These are phyloP conservation scores for Manihot esculenta DNA, from an alignment of 441 rosid species.

Conservation along the genomic window DNA sequence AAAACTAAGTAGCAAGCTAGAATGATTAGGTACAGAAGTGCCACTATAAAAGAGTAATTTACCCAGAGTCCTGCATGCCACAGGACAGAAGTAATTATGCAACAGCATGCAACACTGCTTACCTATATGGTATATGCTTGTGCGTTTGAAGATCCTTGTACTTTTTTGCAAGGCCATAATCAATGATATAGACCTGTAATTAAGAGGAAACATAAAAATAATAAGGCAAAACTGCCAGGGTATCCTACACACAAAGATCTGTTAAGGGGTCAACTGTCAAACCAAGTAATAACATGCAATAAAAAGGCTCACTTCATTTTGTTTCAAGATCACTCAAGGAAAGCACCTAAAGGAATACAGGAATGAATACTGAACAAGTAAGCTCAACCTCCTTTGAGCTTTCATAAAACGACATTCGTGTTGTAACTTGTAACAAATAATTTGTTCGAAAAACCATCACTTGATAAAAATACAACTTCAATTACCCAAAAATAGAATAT, in stretches of 20 bases:
- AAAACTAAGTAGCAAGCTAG: neutral
- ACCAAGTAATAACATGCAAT: no score
- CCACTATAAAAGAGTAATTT: neutral
- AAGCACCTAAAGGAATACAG: neutral
- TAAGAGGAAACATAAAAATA: neutral
- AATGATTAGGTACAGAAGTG: neutral
- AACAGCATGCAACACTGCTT: slow-evolving; percentile 10
- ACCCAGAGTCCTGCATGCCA: neutral
- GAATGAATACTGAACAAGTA: neutral
- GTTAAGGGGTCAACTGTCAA: neutral
- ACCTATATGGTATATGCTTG: slow-evolving; percentile 97
- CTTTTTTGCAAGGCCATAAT: slow-evolving; percentile 96
- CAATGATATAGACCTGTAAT: slow-evolving; percentile 82
- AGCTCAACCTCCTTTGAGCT: slow-evolving; percentile 13
- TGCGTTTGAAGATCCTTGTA: slow-evolving; percentile 96
- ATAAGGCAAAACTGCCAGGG: neutral
- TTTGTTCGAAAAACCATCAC: neutral
- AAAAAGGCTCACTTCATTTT: no score
- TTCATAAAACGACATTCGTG: neutral
- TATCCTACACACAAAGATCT: neutral
- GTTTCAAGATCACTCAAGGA: no score
- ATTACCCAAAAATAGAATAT: neutral
- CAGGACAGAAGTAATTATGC: neutral
- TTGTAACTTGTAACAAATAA: neutral
- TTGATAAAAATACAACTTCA: neutral